Percentiles rank a stretch among this genome's conserved stretches.
Conservation (phyloP, 768 basidiomycete genomes). For the Cubamyces lactineus region DNA sequence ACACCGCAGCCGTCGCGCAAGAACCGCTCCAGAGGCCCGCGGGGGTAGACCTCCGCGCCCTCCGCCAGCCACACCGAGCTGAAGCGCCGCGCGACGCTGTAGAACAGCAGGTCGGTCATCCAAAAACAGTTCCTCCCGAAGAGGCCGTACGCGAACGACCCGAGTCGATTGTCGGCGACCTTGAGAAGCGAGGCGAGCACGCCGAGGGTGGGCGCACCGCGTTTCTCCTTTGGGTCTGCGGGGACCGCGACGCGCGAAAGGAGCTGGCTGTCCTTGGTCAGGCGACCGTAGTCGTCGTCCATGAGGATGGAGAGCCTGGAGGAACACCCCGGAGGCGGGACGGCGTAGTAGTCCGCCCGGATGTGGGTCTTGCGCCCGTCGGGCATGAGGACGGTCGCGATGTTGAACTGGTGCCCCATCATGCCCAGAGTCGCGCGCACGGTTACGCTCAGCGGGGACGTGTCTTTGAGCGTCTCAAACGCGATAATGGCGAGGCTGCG, state of each 20-base stretch:
- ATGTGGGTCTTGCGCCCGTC: not conserved
- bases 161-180: not conserved
- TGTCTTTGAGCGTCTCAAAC: constrained; percentile 11
- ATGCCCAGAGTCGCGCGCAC: not conserved
- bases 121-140: constrained; percentile 18
- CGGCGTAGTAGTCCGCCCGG: not conserved
- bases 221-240: not conserved
- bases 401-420: constrained; percentile 11
- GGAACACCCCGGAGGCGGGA: not conserved
- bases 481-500: not conserved
- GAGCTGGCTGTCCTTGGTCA: constrained; percentile 3
- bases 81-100: constrained; percentile 8
- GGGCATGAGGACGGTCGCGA: constrained; percentile 2
- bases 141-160: constrained; percentile 1
- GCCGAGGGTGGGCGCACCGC: constrained; percentile 8
- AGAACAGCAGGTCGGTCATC: constrained; percentile 18
- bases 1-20: constrained; percentile 9
- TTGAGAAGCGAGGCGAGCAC: constrained; percentile 6
- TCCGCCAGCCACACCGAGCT: constrained; percentile 1
- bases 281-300: constrained; percentile 5
- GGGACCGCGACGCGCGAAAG: not conserved
- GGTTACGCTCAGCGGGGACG: not conserved
- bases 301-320: not conserved
- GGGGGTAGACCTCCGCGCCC: not conserved
- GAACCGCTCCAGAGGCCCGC: constrained; percentile 5